Base-by-base conservation (phyloP, 1,284 basidiomycete species). In the Fomitopsis pinicola region DNA sequence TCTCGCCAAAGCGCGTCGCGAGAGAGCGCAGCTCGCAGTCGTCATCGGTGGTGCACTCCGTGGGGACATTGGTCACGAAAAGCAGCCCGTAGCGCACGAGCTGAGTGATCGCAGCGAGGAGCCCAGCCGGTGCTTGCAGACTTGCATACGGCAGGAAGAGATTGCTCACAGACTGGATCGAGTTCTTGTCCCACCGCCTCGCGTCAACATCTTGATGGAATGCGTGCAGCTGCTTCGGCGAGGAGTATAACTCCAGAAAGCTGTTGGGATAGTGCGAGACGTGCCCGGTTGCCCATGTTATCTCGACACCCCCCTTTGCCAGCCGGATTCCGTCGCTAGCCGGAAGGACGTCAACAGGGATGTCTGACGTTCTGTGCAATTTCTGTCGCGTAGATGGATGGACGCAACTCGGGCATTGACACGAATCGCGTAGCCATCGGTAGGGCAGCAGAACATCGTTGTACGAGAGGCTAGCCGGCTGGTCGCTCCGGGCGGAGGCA, bases 311-410 rank as follows among this genome's bases (percentile, higher is more conserved):
- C 10, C 75, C 75, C 1, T 72, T 62, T 3, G 72, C 67, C 1
- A 77, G 56, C 6, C 66, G 69, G 9, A 85, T 67, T 35, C 81
- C 80, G 52, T 75, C 71, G 2, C 70, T 55, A 17, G 65, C 67
- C 0, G 86, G 85, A 4, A 64, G 66, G 52, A 83, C 73, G 58
- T 81, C 76, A 3, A 68, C 62, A 0, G 83, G 79, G 5, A 89
- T 77, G 76, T 91, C 88, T 0, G 88, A 85, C 0, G 91, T 86
- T 55, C 84, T 77, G 70, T 89, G 88, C 1, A 94, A 79, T 65
- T 85, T 86, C 70, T 89, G 87, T 10, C 75, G 72, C 0, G 83
- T 87, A 2, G 78, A 77, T 0, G 82, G 78, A 66, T 89, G 82
- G 1, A 87, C 72, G 66, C 85, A 85, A 8, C 71, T 64, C 0